A percentile compares a stretch with the other conserved stretches of the same genome.
phyloP scores from a whole-genome alignment of 2,329 filamentous ascomycete species.

The Biscogniauxia marginata region DNA sequence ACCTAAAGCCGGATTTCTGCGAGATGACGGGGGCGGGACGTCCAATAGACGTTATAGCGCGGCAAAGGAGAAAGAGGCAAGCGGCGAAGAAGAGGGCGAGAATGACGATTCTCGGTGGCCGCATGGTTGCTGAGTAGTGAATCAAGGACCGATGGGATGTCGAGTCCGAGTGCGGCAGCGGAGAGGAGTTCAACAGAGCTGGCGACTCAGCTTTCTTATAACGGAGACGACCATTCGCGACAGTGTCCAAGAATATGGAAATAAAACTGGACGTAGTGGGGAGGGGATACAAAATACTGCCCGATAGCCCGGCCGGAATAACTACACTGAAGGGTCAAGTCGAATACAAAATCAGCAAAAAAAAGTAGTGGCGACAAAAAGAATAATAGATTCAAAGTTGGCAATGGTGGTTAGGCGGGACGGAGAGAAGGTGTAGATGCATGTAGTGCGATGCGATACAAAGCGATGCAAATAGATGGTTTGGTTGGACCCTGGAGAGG shows the following conservation, averaged over 20 bases:
- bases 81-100: slow-evolving; percentile 53
- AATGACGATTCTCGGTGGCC: slow-evolving; percentile 53
- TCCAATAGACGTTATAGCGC: slow-evolving; percentile 45
- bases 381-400: background rate
- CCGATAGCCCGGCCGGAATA: background rate
- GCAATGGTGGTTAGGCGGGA: background rate
- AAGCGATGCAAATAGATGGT: background rate
- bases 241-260: background rate
- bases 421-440: background rate
- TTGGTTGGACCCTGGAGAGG: background rate
- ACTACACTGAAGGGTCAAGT: background rate
- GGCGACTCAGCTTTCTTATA: slow-evolving; percentile 26
- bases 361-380: background rate
- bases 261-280: background rate
- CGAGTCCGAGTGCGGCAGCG: background rate
- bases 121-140: slow-evolving; percentile 42
- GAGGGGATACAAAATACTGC: background rate
- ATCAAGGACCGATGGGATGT: background rate
- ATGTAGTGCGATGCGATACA: background rate
- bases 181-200: slow-evolving; percentile 21
- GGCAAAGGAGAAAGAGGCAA: slow-evolving; percentile 55
- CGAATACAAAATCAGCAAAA: background rate
- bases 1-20: slow-evolving; percentile 47
- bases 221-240: slow-evolving; percentile 25
- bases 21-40: slow-evolving; percentile 28